phyloP scores from a whole-genome alignment of 2,329 filamentous ascomycete species.

The Phialophora chinensis region DNA sequence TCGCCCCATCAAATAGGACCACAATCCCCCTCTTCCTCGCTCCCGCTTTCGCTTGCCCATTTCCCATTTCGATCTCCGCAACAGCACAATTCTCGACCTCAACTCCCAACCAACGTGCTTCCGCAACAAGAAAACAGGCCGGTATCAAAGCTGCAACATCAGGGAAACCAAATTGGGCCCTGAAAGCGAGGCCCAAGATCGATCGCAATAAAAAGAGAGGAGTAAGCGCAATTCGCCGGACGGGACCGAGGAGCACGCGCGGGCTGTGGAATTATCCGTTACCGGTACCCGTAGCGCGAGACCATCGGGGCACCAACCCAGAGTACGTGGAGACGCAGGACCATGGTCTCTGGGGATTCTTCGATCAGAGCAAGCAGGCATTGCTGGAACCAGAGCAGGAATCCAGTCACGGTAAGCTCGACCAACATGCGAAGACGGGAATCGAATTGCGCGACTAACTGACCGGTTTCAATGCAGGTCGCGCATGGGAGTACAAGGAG shows the following conservation, averaged over 20 bases:
- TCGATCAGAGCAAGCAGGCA: conserved; percentile 71
- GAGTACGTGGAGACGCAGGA: conserved; percentile 65
- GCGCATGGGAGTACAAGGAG: conserved; percentile 84
- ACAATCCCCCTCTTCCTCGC: conserved; percentile 50
- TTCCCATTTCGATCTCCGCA: conserved; percentile 18
- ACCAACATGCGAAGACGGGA: not conserved
- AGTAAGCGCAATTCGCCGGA: conserved; percentile 78
- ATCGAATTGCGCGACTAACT: not conserved
- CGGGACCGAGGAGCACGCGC: conserved; percentile 75
- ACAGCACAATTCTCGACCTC: conserved; percentile 13
- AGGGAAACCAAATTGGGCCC: conserved; percentile 24
- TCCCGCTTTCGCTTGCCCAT: conserved; percentile 42
- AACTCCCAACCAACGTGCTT: conserved; percentile 36
- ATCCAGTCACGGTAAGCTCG: conserved; percentile 66
- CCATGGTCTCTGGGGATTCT: conserved; percentile 94
- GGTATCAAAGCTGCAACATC: not conserved
- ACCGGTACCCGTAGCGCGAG: conserved; percentile 68
- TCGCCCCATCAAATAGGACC: conserved; percentile 11
- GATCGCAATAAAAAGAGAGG: conserved; percentile 83
- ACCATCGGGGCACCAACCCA: conserved; percentile 58
- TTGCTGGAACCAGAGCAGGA: conserved; percentile 75
- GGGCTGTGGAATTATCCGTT: conserved; percentile 73
- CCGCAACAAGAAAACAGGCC: conserved; percentile 13
- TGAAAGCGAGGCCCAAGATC: conserved; percentile 47
- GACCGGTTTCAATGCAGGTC: conserved; percentile 54